A percentile compares a stretch with the other conserved stretches of the same genome.
These are phyloP conservation scores for Trichodelitschia bisporula DNA, from an alignment of 495 filamentous ascomycete species.

Conservation along the genomic window DNA sequence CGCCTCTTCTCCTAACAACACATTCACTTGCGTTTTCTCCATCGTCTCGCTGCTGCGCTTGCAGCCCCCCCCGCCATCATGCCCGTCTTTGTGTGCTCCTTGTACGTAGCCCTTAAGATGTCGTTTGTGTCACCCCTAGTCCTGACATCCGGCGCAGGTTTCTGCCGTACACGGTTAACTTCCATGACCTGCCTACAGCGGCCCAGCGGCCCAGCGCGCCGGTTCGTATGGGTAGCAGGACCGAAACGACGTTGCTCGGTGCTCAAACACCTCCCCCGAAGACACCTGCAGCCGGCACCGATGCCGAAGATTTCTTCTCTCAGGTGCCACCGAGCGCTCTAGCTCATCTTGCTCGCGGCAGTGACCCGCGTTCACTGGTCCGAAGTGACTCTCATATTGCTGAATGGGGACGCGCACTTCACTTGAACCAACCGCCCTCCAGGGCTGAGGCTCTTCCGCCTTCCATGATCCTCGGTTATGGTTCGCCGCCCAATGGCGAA, in stretches of 20 bases:
- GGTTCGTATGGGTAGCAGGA: background rate
- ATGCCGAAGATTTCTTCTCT: conserved; percentile 36
- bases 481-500: conserved; percentile 19
- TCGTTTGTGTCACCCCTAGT: no score
- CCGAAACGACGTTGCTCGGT: background rate
- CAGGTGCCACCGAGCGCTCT: conserved; percentile 17
- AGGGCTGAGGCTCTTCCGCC: conserved; percentile 41
- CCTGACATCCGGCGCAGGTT: no score
- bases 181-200: conserved; percentile 20
- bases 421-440: conserved; percentile 52
- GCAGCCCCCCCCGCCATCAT: no score
- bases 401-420: conserved; percentile 36
- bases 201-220: conserved; percentile 7
- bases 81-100: no score
- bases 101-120: no score
- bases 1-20: no score
- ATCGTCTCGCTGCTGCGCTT: no score
- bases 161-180: conserved; percentile 74
- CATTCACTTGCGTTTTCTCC: no score
- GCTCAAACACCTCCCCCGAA: conserved; percentile 21
- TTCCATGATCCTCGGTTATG: conserved; percentile 43
- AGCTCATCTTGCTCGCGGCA: conserved; percentile 17
- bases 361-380: conserved; percentile 19
- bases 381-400: conserved; percentile 36
- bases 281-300: conserved; percentile 36